Evolutionary conservation across 1,139 yeast genomes (phyloP).

Genomic region (Debaryomycetaceae sp.): DNA sequence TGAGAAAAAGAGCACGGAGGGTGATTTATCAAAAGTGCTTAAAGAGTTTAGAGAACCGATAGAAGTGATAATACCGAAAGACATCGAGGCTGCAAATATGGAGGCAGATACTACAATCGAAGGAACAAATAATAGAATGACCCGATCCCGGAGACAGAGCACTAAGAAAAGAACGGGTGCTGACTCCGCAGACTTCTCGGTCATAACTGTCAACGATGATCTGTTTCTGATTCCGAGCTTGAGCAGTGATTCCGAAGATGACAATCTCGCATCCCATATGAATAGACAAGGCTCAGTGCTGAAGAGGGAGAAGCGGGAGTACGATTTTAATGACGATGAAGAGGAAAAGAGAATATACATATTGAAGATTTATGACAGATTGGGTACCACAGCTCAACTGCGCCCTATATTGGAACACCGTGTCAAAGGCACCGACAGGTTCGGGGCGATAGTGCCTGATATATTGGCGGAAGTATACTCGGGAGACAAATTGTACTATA

Average conservation of each 20-base stretch:
- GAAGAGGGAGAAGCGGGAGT: neutral
- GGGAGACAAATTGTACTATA: too few species aligned
- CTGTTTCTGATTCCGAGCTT: conserved; percentile 1
- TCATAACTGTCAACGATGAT: neutral
- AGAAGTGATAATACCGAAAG: neutral
- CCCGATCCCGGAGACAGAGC: neutral
- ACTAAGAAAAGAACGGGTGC: neutral
- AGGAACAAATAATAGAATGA: neutral
- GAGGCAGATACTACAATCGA: neutral
- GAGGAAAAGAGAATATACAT: conserved; percentile 32
- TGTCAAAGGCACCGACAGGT: conserved; percentile 28
- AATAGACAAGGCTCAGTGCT: neutral
- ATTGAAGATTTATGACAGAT: conserved; percentile 28
- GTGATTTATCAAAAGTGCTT: too few species aligned
- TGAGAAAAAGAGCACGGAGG: too few species aligned
- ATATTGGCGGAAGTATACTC: neutral
- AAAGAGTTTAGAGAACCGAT: too few species aligned
- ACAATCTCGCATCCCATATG: neutral
- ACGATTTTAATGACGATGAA: conserved; percentile 11
- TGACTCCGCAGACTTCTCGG: neutral
- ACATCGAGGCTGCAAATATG: neutral
- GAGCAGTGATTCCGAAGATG: conserved; percentile 6
- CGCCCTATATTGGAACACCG: conserved; percentile 21
- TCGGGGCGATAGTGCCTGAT: neutral
- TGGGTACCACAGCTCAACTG: conserved; percentile 10